A percentile compares a stretch with the other conserved stretches of the same genome.
Evolutionary conservation across 2,329 filamentous ascomycete species (phyloP).

Genomic region (Endoconidiophora laricicola): DNA sequence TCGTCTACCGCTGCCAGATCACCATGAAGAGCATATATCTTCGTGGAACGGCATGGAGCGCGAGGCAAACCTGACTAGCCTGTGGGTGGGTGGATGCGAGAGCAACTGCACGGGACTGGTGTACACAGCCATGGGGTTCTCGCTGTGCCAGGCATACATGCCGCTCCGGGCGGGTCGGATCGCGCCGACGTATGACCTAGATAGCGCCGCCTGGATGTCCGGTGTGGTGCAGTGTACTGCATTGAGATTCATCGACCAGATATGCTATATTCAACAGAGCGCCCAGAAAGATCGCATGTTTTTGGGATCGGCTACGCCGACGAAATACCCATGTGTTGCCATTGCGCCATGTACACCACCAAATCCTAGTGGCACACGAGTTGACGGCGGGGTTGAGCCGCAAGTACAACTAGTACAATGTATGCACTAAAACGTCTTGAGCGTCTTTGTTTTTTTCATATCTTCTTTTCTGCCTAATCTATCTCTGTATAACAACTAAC

Average conservation of each 20-base stretch:
- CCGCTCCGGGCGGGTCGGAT: slow-evolving; percentile 1
- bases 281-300: slow-evolving; percentile 3
- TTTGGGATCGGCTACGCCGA: background rate
- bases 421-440: background rate
- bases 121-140: slow-evolving; percentile 1
- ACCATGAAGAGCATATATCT: background rate
- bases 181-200: background rate
- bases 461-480: no score
- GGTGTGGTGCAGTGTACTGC: background rate
- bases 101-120: slow-evolving; percentile 6
- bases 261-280: background rate
- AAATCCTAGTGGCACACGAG: background rate
- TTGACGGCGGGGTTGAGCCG: background rate
- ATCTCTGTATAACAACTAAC: background rate
- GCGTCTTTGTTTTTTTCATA: no score
- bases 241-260: background rate
- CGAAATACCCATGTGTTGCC: background rate
- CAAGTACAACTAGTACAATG: background rate
- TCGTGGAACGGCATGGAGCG: slow-evolving; percentile 5
- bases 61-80: slow-evolving; percentile 2
- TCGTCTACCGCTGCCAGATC: background rate
- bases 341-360: background rate
- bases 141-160: background rate
- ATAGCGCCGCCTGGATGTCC: background rate
- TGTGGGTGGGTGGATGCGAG: slow-evolving; percentile 9